Evolutionary conservation across 2,329 filamentous ascomycete genomes (phyloP), one percentile per base, ranked within the genome.

Genomic region (Davidsoniella eucalypti): DNA sequence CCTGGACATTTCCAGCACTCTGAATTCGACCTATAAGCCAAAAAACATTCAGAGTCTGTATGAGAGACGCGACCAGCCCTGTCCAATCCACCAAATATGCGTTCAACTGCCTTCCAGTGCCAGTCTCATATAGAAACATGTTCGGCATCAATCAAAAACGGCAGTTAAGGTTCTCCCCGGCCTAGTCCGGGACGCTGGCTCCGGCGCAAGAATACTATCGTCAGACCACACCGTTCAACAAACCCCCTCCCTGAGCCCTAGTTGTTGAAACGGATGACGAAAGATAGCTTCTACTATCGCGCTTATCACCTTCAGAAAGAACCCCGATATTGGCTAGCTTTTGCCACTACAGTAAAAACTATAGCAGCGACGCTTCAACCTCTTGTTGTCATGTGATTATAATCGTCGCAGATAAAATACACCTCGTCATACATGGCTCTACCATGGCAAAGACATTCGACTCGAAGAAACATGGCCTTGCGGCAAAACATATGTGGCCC

Each of bases 231-330:
- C 17, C 50, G n/a, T 37, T 29, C 26, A 18, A 21, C 44, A 37
- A 43, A 26, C 38, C n/a, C 17, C n/a, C 7, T 17, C 10, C 3
- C 3, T 12, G 4, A 3, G 36, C 1, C 5, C 9, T 17, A 17
- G 8, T 40, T 17, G 23, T 17, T 17, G 44, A 12, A 25, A 21
- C 29, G 50, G 52, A 45, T 38, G 57, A 58, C 36, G 60, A 64
- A 61, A 65, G 61, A 52, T 58, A 57, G 64, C 65, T 56, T 69
- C 71, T 71, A 71, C 69, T 73, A 73, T 72, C 70, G 67, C 70
- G 69, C 69, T 72, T 74, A 60, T 72, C 70, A 69, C 69, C 69
- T 72, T 72, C 69, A 72, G 69, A 72, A 70, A 70, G 64, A 64
- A 65, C 59, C 65, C 65, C 63, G 18, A 47, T 37, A 33, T 33